These are phyloP conservation scores for Silene noctiflora DNA, from an alignment of 179 eudicot genomes.

Conservation along the genomic window DNA sequence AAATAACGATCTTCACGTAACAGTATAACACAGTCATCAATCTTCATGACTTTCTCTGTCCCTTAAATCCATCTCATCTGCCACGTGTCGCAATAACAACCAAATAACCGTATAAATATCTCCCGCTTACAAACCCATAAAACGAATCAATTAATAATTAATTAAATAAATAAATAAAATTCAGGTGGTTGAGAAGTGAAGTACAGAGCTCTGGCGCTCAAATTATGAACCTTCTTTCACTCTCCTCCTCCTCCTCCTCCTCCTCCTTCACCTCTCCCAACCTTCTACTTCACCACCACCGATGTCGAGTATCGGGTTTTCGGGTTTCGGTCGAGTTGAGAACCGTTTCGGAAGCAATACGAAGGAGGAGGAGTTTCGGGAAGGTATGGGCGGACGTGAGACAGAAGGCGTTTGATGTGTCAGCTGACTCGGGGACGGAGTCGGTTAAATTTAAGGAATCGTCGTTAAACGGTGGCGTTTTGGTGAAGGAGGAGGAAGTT, in stretches of 20 bases:
- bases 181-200: neutral
- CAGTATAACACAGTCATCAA: neutral
- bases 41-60: too few species aligned
- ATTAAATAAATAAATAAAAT: neutral
- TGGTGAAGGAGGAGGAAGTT: conserved; percentile 17
- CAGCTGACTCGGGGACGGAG: conserved; percentile 29
- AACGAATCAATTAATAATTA: neutral
- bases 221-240: conserved; percentile 41
- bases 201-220: conserved; percentile 24
- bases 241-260: conserved; percentile 30
- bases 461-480: conserved; percentile 26
- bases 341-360: conserved; percentile 27
- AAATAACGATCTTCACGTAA: conserved; percentile 19
- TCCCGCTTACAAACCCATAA: conserved; percentile 6
- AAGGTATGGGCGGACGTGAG: conserved; percentile 57
- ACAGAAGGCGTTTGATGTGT: conserved; percentile 41
- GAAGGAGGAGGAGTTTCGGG: conserved; percentile 30
- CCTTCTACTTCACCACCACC: conserved; percentile 18
- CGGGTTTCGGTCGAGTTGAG: conserved; percentile 21
- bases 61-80: neutral
- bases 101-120: conserved; percentile 18
- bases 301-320: neutral
- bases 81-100: conserved; percentile 23
- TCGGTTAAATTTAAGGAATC: conserved; percentile 31
- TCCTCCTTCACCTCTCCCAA: conserved; percentile 22